Percentiles rank a stretch among this genome's conserved stretches.
Conservation (phyloP, 2,329 filamentous ascomycete species). For the Didymella lethalis region DNA sequence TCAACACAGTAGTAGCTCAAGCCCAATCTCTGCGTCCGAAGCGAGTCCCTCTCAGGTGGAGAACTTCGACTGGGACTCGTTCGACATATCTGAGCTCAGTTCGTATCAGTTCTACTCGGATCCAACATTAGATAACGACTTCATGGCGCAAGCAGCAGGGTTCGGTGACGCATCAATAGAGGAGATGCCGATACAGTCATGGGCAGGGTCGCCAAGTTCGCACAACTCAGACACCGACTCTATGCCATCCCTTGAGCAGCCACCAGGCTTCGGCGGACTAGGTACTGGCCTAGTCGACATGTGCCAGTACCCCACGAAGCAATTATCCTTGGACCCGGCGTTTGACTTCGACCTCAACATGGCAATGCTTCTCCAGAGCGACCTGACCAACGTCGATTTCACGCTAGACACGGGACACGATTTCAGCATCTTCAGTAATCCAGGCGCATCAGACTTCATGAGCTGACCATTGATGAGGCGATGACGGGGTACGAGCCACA, state of each 20-base stretch:
- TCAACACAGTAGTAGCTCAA: slow-evolving; percentile 20
- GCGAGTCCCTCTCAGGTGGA: slow-evolving; percentile 15
- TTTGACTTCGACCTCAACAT: slow-evolving; percentile 18
- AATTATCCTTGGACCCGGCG: background rate
- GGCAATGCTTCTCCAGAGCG: slow-evolving; percentile 22
- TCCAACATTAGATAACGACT: slow-evolving; percentile 14
- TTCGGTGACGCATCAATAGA: slow-evolving; percentile 18
- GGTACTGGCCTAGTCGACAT: slow-evolving; percentile 1
- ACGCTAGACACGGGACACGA: background rate
- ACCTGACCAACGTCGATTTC: background rate
- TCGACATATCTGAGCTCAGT: slow-evolving; percentile 41
- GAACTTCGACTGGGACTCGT: slow-evolving; percentile 28
- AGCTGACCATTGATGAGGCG: background rate
- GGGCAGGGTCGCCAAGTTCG: background rate
- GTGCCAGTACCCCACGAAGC: background rate
- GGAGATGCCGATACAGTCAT: slow-evolving; percentile 10
- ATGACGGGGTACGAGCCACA: background rate
- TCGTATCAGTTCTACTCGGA: slow-evolving; percentile 31
- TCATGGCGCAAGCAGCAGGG: slow-evolving; percentile 19
- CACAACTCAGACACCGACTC: slow-evolving; percentile 9
- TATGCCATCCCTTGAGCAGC: slow-evolving; percentile 9
- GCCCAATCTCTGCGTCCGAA: slow-evolving; percentile 9
- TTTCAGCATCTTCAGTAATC: background rate
- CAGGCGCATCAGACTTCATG: background rate
- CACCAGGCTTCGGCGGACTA: background rate